A percentile compares a stretch with the other conserved stretches of the same genome.
phyloP scores from a whole-genome alignment of 2,329 filamentous ascomycete genomes.

The Aspergillus sp. region DNA sequence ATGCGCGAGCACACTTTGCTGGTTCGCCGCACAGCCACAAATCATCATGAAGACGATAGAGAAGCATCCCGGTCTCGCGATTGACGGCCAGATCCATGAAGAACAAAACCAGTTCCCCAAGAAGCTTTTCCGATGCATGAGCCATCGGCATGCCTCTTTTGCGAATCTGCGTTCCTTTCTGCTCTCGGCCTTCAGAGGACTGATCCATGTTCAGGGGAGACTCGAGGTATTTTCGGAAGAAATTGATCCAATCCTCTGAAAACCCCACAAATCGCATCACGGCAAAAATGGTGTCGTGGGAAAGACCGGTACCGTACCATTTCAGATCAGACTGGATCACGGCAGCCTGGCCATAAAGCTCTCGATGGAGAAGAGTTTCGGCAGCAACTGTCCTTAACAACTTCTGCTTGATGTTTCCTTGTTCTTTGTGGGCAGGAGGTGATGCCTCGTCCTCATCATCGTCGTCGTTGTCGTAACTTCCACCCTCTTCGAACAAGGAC shows the following conservation, averaged over 20 bases:
- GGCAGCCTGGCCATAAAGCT: conserved; percentile 27
- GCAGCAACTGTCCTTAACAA: background rate
- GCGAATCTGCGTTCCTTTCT: conserved; percentile 31
- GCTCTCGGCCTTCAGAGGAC: conserved; percentile 17
- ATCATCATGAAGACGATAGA: conserved; percentile 44
- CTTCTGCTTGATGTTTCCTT: background rate
- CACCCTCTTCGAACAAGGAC: background rate
- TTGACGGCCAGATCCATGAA: conserved; percentile 42
- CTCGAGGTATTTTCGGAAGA: conserved; percentile 40
- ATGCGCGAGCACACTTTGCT: conserved; percentile 34
- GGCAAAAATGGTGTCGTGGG: conserved; percentile 39
- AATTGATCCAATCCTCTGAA: conserved; percentile 34
- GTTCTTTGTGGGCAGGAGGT: background rate
- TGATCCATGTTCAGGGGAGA: conserved; percentile 38
- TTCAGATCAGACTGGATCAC: conserved; percentile 38
- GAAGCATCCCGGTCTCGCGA: conserved; percentile 33
- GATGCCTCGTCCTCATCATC: background rate
- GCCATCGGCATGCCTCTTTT: conserved; percentile 41
- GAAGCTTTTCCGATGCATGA: conserved; percentile 40
- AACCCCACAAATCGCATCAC: conserved; percentile 41
- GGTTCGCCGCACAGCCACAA: conserved; percentile 43
- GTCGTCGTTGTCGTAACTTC: background rate
- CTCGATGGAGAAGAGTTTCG: conserved; percentile 20
- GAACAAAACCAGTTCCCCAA: conserved; percentile 42
- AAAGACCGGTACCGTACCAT: conserved; percentile 37